Evolutionary conservation across 768 basidiomycete genomes (phyloP), one percentile per base, ranked within the genome.

Genomic region (Phylloporus sp.): DNA sequence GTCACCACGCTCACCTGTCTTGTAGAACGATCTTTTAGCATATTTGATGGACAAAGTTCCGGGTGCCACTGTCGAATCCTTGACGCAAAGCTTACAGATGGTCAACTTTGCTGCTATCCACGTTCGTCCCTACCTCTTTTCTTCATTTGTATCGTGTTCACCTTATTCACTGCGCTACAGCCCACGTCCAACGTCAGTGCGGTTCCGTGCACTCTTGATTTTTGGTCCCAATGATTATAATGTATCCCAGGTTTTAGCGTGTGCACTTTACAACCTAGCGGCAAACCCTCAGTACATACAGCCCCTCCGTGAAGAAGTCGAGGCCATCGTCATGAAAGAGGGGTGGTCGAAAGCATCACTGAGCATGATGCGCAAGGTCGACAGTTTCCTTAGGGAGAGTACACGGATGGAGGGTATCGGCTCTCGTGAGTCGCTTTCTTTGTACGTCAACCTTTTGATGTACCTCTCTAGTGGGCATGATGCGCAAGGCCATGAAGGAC

Each of bases 311-410:
- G 60, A 67, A 36, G 73, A 75, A 47, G 57, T 68, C 17, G 65
- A 69, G 23, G 32, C 46, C n/a, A 39, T 43, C 23, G 24, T 43
- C 10, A 14, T 39, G 24, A 26, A 15, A 5, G 42, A 39, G 9
- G 42, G 42, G 5, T 43, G 35, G 42, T 39, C 35, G 18, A 38
- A 6, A 55, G 4, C 6, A 10, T 63, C 33, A 14, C 64, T 39
- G 28, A 26, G 11, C 28, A 56, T 13, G 53, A 67, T 68, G 56
- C 58, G 53, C 56, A 67, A 65, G 53, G 44, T 70, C 8, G 69
- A 72, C 43, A 72, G 68, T 47, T 71, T 74, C 14, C 51, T 73
- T 37, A 66, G 61, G 41, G 71, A 71, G 39, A 57, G 56, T 6
- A 52, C 62, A 37, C 63, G 69, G 2, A 40, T 58, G 6, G 60